phyloP scores from a whole-genome alignment of 169 alveolate genomes.

The Plasmodium blacklocki region DNA sequence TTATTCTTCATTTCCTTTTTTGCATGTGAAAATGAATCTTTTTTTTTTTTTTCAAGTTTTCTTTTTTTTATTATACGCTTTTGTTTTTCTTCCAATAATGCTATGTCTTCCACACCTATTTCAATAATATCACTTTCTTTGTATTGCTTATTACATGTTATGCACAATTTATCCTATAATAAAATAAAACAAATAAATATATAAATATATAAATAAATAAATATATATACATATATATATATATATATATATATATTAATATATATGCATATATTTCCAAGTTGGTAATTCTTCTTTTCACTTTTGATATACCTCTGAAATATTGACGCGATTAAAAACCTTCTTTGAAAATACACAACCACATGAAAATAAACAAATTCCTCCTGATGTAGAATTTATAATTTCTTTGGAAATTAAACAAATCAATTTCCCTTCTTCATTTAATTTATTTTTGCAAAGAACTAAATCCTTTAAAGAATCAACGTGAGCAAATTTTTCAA shows the following conservation, averaged over 20 bases:
- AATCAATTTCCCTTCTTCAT: constrained; percentile 42
- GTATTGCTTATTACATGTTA: constrained; percentile 28
- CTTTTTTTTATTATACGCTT: constrained; percentile 15
- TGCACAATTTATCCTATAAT: constrained; percentile 48
- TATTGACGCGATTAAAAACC: constrained; percentile 29
- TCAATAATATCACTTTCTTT: constrained; percentile 45
- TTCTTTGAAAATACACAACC: constrained; percentile 67
- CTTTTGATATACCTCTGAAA: constrained; percentile 16
- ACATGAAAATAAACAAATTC: constrained; percentile 58
- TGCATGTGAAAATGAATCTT: not conserved
- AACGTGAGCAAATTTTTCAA: constrained; percentile 53
- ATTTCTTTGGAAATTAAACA: constrained; percentile 70
- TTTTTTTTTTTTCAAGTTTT: constrained; percentile 29
- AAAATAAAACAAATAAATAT: not conserved
- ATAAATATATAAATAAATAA: not conserved
- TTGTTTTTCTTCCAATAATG: constrained; percentile 29
- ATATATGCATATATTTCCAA: not conserved
- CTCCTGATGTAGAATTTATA: constrained; percentile 65
- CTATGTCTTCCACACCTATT: constrained; percentile 48
- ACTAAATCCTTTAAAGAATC: constrained; percentile 63
- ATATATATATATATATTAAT: no score
- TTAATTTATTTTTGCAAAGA: constrained; percentile 59
- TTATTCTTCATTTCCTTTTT: constrained; percentile 16
- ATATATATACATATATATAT: no score
- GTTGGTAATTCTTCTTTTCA: not conserved